Conservation (phyloP, 257 asterid species). For the Agastache rugosa region DNA sequence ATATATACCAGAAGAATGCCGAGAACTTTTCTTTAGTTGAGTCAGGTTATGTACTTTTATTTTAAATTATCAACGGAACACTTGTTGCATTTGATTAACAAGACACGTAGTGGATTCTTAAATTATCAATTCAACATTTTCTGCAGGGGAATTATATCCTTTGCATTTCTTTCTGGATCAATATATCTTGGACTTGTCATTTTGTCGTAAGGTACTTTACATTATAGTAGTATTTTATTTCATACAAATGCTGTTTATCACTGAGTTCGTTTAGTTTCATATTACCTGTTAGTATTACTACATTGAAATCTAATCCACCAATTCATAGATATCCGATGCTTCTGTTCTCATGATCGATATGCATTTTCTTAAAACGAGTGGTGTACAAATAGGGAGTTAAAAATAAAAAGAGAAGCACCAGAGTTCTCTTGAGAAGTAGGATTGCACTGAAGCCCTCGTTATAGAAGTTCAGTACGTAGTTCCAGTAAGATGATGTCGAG, state of each 20-base stretch:
- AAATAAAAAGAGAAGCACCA: not conserved
- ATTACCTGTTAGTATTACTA: not conserved
- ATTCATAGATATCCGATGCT: not conserved
- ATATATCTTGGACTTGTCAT: constrained; percentile 92
- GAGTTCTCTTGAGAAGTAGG: not conserved
- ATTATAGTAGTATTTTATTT: constrained; percentile 14
- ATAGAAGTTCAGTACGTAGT: not conserved
- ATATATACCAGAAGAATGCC: too few species aligned
- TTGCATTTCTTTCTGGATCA: constrained; percentile 77
- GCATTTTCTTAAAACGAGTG: too few species aligned
- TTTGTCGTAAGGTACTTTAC: constrained; percentile 75
- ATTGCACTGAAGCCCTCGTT: not conserved
- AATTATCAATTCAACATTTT: constrained; percentile 2
- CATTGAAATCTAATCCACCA: not conserved
- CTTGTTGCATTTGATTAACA: not conserved
- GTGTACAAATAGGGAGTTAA: too few species aligned
- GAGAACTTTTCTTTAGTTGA: too few species aligned
- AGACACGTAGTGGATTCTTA: not conserved
- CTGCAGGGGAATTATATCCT: constrained; percentile 92
- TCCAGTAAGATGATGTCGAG: not conserved
- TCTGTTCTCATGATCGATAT: not conserved
- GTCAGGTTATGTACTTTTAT: too few species aligned
- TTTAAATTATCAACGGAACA: not conserved
- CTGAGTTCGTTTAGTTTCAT: not conserved
- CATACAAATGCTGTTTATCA: not conserved